phyloP scores from a whole-genome alignment of 768 basidiomycete genomes.

The Phanerochaete sordida region DNA sequence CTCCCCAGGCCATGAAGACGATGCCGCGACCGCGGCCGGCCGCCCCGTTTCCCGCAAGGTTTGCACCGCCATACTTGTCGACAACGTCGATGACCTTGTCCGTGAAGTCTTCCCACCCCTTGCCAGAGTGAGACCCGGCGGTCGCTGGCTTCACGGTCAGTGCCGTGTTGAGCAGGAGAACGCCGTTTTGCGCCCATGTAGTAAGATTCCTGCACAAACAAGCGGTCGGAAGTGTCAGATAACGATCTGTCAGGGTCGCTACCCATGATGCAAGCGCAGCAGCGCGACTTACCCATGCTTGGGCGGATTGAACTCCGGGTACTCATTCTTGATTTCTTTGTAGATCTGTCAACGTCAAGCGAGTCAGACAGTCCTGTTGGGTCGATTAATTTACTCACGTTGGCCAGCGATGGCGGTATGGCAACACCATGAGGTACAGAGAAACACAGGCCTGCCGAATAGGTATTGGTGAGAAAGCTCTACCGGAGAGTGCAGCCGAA shows the following conservation, averaged over 20 bases:
- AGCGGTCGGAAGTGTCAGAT: not conserved
- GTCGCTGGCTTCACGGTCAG: constrained; percentile 77
- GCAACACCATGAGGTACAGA: constrained; percentile 79
- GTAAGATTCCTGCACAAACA: constrained; percentile 62
- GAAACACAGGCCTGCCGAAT: constrained; percentile 69
- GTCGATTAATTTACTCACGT: constrained; percentile 43
- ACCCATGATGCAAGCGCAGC: constrained; percentile 7
- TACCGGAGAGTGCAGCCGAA: not conserved
- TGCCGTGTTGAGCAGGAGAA: constrained; percentile 89
- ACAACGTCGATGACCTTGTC: constrained; percentile 77
- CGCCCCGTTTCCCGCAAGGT: constrained; percentile 41
- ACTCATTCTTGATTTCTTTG: constrained; percentile 78
- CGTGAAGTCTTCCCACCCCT: constrained; percentile 92
- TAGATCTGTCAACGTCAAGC: constrained; percentile 60
- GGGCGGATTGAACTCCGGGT: constrained; percentile 74
- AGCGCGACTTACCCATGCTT: constrained; percentile 69
- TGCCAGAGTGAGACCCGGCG: constrained; percentile 79
- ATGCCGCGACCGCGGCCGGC: constrained; percentile 67
- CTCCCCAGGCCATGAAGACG: constrained; percentile 90
- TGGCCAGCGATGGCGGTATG: constrained; percentile 79
- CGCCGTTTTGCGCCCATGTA: constrained; percentile 80
- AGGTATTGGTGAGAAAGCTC: not conserved
- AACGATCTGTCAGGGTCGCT: constrained; percentile 12
- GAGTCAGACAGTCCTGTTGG: constrained; percentile 16
- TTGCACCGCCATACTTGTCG: constrained; percentile 72